A percentile compares a stretch with the other conserved stretches of the same genome.
Conservation (phyloP, 2,329 filamentous ascomycete genomes). For the Xenoacremonium recifei region DNA sequence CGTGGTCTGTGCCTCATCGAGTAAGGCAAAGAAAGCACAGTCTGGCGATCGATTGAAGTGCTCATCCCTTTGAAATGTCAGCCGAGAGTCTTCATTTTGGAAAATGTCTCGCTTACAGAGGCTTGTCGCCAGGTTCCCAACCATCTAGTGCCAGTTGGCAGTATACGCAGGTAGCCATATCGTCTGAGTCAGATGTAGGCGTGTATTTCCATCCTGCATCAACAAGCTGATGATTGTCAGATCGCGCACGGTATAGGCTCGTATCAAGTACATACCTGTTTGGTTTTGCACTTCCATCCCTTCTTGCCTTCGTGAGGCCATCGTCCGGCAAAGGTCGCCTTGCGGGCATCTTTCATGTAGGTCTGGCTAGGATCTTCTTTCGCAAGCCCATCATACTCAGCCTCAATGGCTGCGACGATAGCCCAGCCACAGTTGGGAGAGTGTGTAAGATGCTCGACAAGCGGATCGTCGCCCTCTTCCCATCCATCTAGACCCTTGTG, state of each 20-base stretch:
- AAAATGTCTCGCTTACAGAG: conserved; percentile 57
- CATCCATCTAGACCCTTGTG: conserved; percentile 83
- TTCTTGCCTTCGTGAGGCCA: conserved; percentile 91
- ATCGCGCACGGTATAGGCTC: background rate
- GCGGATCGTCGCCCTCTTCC: conserved; percentile 82
- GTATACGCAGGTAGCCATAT: conserved; percentile 89
- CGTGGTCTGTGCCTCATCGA: conserved; percentile 50
- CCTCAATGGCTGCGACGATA: conserved; percentile 63
- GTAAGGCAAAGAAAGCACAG: conserved; percentile 79
- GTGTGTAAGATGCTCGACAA: conserved; percentile 82
- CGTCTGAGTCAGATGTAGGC: conserved; percentile 76
- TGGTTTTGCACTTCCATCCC: conserved; percentile 85
- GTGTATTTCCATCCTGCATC: conserved; percentile 95
- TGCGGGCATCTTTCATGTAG: conserved; percentile 72
- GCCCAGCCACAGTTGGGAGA: conserved; percentile 86
- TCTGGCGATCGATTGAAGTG: conserved; percentile 76
- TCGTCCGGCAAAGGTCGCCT: conserved; percentile 74
- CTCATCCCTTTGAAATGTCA: conserved; percentile 63
- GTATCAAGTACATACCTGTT: conserved; percentile 62
- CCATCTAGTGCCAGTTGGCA: conserved; percentile 87
- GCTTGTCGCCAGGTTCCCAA: conserved; percentile 92
- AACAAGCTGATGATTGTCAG: conserved; percentile 60
- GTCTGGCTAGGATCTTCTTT: conserved; percentile 73
- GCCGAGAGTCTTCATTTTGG: conserved; percentile 1
- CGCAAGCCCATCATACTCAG: conserved; percentile 59